These are phyloP conservation scores for Trichoderma afroharzianum DNA, from an alignment of 2,329 filamentous ascomycete species.

Conservation along the genomic window DNA sequence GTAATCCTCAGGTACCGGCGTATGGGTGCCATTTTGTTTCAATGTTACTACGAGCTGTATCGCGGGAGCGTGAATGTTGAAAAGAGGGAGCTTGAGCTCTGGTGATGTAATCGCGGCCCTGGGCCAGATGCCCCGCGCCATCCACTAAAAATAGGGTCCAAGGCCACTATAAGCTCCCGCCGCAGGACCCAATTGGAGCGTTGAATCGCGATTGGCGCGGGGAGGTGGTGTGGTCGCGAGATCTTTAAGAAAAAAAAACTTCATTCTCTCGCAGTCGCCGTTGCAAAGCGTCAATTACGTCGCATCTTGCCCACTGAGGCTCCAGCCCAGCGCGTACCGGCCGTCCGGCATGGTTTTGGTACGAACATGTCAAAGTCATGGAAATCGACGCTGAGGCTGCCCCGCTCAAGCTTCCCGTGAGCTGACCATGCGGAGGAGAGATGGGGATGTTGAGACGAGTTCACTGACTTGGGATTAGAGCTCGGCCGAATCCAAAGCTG, in stretches of 20 bases:
- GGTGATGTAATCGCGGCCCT: conserved; percentile 16
- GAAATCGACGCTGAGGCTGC: conserved; percentile 71
- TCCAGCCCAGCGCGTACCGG: conserved; percentile 13
- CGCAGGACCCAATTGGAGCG: conserved; percentile 1
- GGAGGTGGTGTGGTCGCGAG: neutral
- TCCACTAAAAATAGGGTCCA: conserved; percentile 6
- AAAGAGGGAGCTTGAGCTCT: neutral
- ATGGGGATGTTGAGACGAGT: neutral
- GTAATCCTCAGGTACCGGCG: conserved; percentile 88
- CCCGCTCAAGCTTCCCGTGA: conserved; percentile 70
- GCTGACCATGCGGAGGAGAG: conserved; percentile 24
- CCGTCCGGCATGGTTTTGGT: conserved; percentile 28
- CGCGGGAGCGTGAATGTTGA: conserved; percentile 2
- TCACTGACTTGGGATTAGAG: conserved; percentile 33
- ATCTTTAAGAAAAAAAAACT: neutral
- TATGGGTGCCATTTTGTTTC: conserved; percentile 70
- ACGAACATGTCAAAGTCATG: conserved; percentile 55
- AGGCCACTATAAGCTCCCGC: conserved; percentile 1
- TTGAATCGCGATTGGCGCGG: conserved; percentile 4
- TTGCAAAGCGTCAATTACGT: conserved; percentile 7
- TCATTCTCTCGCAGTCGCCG: neutral
- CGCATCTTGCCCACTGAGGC: conserved; percentile 16
- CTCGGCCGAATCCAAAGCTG: conserved; percentile 48
- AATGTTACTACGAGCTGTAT: neutral
- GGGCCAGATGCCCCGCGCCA: neutral